phyloP scores from a whole-genome alignment of 345 rosid species.

The Camelina laxa region DNA sequence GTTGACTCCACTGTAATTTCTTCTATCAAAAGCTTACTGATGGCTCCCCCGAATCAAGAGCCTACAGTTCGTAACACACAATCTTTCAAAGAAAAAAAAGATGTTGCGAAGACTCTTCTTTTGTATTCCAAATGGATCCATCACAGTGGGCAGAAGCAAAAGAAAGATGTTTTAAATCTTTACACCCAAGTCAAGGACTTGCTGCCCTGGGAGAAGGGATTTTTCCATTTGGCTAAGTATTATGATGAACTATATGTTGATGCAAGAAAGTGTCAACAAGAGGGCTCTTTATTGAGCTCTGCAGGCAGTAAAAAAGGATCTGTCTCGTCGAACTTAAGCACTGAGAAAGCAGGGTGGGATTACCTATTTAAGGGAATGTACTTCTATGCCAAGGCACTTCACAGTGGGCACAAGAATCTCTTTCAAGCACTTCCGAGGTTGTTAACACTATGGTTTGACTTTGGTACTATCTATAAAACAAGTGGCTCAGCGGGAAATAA shows the following conservation, averaged over 20 bases:
- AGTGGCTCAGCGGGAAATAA: constrained; percentile 59
- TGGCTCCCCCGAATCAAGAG: constrained; percentile 69
- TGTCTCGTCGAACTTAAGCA: constrained; percentile 47
- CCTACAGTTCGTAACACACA: constrained; percentile 61
- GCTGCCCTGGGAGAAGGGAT: constrained; percentile 98
- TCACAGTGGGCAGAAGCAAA: constrained; percentile 90
- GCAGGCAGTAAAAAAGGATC: constrained; percentile 54
- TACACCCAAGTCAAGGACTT: constrained; percentile 85
- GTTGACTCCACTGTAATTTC: constrained; percentile 74
- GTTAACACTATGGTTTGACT: constrained; percentile 95
- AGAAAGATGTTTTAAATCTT: constrained; percentile 88
- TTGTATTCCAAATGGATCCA: constrained; percentile 94
- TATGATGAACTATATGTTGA: constrained; percentile 92
- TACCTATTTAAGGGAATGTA: constrained; percentile 73
- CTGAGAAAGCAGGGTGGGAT: constrained; percentile 81
- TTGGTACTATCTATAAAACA: constrained; percentile 77
- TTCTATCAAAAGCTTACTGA: constrained; percentile 72
- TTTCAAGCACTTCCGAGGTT: constrained; percentile 98
- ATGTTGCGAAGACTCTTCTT: constrained; percentile 90
- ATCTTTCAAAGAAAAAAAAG: constrained; percentile 63
- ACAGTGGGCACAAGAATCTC: constrained; percentile 91
- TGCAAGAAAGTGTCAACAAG: constrained; percentile 93
- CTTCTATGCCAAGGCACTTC: constrained; percentile 94
- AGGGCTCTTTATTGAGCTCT: constrained; percentile 55
- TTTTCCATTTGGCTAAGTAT: constrained; percentile 91